Evolutionary conservation across 192 early-diverging fungal genomes (phyloP).

Genomic region (Backusella circina): DNA sequence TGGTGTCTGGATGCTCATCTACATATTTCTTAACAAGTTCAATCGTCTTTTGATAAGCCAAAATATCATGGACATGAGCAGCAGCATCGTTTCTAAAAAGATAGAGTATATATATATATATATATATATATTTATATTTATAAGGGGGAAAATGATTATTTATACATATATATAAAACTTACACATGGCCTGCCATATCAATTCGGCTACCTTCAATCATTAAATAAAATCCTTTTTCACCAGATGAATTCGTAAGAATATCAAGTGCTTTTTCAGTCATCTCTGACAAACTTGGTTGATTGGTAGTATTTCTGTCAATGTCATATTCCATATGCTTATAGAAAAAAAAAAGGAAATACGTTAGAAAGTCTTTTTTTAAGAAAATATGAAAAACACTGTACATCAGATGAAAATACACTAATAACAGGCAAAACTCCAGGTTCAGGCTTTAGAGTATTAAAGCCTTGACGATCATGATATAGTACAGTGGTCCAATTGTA

Average conservation of each 20-base stretch:
- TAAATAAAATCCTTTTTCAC: slow-evolving; percentile 83
- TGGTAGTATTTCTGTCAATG: slow-evolving; percentile 70
- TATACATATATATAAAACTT: slow-evolving; percentile 12
- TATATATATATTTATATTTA: no score
- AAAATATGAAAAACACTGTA: slow-evolving; percentile 9
- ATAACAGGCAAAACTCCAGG: slow-evolving; percentile 59
- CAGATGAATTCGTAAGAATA: slow-evolving; percentile 55
- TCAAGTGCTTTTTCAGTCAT: slow-evolving; percentile 84
- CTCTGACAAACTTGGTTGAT: slow-evolving; percentile 77
- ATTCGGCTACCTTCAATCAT: slow-evolving; percentile 97
- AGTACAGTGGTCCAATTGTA: slow-evolving; percentile 63
- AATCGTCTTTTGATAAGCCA: slow-evolving; percentile 83
- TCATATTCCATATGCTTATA: slow-evolving; percentile 85
- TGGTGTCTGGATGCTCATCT: slow-evolving; percentile 73
- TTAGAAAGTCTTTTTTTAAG: background rate
- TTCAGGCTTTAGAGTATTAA: slow-evolving; percentile 47
- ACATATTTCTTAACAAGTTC: slow-evolving; percentile 73
- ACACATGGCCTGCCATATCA: slow-evolving; percentile 92
- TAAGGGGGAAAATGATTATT: background rate
- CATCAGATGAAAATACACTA: slow-evolving; percentile 72
- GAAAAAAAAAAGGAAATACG: background rate
- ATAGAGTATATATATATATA: no score
- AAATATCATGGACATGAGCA: slow-evolving; percentile 87
- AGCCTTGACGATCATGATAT: slow-evolving; percentile 48
- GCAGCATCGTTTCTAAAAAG: slow-evolving; percentile 82